A percentile compares a stretch with the other conserved stretches of the same genome.
Conservation (phyloP, 2,329 filamentous ascomycete genomes). For the Ophiosphaerella herpotricha region DNA sequence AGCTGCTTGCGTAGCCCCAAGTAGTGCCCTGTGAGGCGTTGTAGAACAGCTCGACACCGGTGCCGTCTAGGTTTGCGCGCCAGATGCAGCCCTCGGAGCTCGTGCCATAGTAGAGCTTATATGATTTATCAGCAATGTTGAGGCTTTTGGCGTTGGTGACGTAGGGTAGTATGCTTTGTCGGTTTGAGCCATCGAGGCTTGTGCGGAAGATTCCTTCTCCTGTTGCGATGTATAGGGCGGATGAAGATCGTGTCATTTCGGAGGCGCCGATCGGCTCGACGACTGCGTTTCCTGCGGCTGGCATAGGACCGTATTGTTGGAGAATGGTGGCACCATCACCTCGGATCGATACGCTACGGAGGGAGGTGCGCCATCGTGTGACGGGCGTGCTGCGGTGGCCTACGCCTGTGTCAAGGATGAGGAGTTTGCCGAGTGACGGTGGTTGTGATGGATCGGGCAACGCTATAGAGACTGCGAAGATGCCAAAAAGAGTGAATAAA, state of each 20-base stretch:
- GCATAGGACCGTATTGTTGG: conserved; percentile 7
- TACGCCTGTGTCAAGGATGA: conserved; percentile 18
- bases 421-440: neutral
- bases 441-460: neutral
- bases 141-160: conserved; percentile 4
- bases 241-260: conserved; percentile 9
- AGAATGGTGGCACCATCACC: conserved; percentile 13
- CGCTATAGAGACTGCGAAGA: neutral
- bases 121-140: conserved; percentile 7
- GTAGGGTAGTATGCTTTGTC: conserved; percentile 1
- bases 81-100: conserved; percentile 7
- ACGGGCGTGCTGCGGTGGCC: conserved; percentile 16
- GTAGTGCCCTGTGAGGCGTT: conserved; percentile 16
- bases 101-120: conserved; percentile 15
- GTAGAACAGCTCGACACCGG: conserved; percentile 2
- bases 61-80: conserved; percentile 13
- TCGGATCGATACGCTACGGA: conserved; percentile 10
- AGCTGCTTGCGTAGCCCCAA: conserved; percentile 4
- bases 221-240: conserved; percentile 10
- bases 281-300: neutral
- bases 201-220: conserved; percentile 15
- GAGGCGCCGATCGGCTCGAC: conserved; percentile 7
- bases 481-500: neutral
- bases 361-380: conserved; percentile 15
- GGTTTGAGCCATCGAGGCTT: conserved; percentile 6